Percentiles rank a stretch among this genome's conserved stretches.
Conservation (phyloP, 75 land plant species). For the Pinus albicaulis region DNA sequence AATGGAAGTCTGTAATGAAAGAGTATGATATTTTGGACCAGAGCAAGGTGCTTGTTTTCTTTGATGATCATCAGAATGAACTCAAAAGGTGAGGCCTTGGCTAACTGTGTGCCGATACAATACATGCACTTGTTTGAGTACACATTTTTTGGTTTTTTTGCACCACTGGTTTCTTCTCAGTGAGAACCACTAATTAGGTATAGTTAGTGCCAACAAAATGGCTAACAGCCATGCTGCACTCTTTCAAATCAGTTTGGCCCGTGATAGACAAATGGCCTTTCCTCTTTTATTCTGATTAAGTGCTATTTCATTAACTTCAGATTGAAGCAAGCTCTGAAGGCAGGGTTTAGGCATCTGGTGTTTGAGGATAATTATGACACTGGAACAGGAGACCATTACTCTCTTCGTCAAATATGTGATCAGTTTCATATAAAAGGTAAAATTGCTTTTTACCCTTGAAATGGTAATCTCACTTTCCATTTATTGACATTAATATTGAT, state of each 20-base stretch:
- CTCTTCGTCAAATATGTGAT: slow-evolving; percentile 93
- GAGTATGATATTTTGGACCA: slow-evolving; percentile 64
- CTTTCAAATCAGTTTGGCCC: too few species aligned
- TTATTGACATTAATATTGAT: background rate
- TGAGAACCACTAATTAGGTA: background rate
- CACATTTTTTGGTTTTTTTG: too few species aligned
- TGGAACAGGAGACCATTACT: slow-evolving; percentile 96
- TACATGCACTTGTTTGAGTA: too few species aligned
- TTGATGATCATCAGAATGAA: slow-evolving; percentile 96
- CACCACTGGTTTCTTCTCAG: too few species aligned
- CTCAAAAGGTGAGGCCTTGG: slow-evolving; percentile 57
- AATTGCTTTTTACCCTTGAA: background rate
- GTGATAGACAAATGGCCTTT: too few species aligned
- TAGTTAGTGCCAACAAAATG: too few species aligned
- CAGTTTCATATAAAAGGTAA: slow-evolving; percentile 79
- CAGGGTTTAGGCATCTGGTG: slow-evolving; percentile 77
- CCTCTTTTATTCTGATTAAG: background rate
- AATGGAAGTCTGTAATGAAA: slow-evolving; percentile 65
- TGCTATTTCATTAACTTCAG: slow-evolving; percentile 23
- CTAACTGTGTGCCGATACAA: background rate
- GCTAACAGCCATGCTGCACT: too few species aligned
- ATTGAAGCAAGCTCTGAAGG: slow-evolving; percentile 71
- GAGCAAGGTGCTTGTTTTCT: slow-evolving; percentile 71
- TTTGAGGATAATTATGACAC: slow-evolving; percentile 98
- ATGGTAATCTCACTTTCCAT: background rate